These are phyloP conservation scores for Alternaria sp. DNA, from an alignment of 2,329 filamentous ascomycete species.

Conservation along the genomic window DNA sequence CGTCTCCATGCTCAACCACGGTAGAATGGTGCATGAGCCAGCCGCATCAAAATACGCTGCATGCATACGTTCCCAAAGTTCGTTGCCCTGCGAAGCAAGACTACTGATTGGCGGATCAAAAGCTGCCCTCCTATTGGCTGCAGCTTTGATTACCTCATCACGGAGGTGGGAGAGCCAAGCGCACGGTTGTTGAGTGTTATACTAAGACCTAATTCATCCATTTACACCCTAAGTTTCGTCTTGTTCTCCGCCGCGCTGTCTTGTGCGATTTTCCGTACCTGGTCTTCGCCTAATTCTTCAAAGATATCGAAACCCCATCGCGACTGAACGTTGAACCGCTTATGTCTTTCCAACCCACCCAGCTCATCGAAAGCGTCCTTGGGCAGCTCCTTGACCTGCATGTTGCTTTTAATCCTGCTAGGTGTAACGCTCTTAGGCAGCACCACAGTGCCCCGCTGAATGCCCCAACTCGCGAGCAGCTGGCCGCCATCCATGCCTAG, in stretches of 20 bases:
- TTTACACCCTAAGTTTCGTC: slow-evolving; percentile 27
- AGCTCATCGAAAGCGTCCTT: slow-evolving; percentile 74
- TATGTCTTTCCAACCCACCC: slow-evolving; percentile 51
- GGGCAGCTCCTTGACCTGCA: slow-evolving; percentile 70
- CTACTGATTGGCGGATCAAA: no score
- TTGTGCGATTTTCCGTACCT: slow-evolving; percentile 32
- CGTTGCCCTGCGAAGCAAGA: no score
- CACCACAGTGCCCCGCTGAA: slow-evolving; percentile 80
- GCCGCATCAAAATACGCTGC: no score
- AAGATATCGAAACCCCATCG: slow-evolving; percentile 41
- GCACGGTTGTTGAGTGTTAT: not conserved
- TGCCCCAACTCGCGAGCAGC: slow-evolving; percentile 78
- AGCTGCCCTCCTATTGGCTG: no score
- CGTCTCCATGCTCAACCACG: not conserved
- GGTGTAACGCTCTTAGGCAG: slow-evolving; percentile 83
- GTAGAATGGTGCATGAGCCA: not conserved
- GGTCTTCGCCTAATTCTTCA: slow-evolving; percentile 34
- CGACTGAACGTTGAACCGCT: slow-evolving; percentile 37
- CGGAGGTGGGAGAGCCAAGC: no score
- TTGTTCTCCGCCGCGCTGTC: slow-evolving; percentile 32
- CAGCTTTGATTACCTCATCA: no score
- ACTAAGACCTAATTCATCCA: not conserved
- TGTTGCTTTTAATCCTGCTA: slow-evolving; percentile 76
- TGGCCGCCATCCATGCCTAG: slow-evolving; percentile 75
- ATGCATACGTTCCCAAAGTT: no score